Evolutionary conservation across 2,329 filamentous ascomycete genomes (phyloP).

Genomic region (Annulohypoxylon truncatum): DNA sequence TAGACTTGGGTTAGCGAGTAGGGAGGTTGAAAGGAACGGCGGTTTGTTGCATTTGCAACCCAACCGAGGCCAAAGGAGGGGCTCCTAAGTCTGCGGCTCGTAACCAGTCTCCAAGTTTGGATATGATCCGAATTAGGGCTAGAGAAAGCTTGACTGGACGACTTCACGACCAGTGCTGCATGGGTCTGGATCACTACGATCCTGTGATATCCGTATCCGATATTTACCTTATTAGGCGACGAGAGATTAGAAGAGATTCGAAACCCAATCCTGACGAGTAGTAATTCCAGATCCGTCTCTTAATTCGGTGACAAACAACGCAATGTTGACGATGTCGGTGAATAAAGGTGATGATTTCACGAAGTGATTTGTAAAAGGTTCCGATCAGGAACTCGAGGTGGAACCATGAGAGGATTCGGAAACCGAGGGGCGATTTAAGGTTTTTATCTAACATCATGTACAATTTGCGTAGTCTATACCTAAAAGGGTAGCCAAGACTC

Average conservation of each 20-base stretch:
- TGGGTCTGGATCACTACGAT: slow-evolving; percentile 5
- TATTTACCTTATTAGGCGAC: not conserved
- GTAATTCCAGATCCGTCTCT: not conserved
- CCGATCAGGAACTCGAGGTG: not conserved
- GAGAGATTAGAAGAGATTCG: not conserved
- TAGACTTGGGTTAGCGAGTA: not conserved
- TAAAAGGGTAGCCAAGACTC: slow-evolving; percentile 46
- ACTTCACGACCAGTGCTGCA: not conserved
- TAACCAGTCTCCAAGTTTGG: not conserved
- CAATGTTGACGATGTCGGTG: slow-evolving; percentile 24
- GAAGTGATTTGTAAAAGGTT: slow-evolving; percentile 27
- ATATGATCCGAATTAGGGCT: slow-evolving; percentile 7
- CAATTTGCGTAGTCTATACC: slow-evolving; percentile 33
- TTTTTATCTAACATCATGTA: slow-evolving; percentile 6
- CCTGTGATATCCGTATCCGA: not conserved
- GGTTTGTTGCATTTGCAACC: slow-evolving; percentile 5
- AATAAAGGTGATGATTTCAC: slow-evolving; percentile 22
- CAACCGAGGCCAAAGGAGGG: not conserved
- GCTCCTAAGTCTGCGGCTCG: not conserved
- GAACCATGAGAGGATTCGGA: slow-evolving; percentile 21
- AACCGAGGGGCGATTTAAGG: slow-evolving; percentile 9
- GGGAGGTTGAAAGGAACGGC: not conserved
- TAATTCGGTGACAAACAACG: slow-evolving; percentile 4
- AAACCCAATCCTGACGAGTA: not conserved
- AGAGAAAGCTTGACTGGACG: slow-evolving; percentile 25